A percentile compares a stretch with the other conserved stretches of the same genome.
These are phyloP conservation scores for Parachaetomium inaequale DNA, from an alignment of 495 filamentous ascomycete genomes.

Conservation along the genomic window DNA sequence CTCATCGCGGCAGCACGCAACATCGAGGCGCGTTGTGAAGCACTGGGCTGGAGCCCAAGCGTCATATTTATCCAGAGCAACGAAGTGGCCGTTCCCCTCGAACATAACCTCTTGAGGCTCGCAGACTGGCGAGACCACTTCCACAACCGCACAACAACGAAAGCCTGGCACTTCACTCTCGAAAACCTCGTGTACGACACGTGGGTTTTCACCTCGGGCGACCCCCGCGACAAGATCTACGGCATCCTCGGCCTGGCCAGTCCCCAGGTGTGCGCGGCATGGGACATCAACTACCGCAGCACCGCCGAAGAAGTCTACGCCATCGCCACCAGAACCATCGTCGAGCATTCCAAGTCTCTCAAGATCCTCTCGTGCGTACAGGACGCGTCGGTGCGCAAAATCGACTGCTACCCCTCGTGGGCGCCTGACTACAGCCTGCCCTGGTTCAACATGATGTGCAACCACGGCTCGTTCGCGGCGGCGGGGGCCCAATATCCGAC, in stretches of 20 bases:
- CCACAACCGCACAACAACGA: not conserved
- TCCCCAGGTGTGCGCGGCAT: not conserved
- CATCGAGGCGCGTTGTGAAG: constrained; percentile 16
- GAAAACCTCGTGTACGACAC: constrained; percentile 14
- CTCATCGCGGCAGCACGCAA: constrained; percentile 13
- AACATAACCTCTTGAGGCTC: constrained; percentile 11
- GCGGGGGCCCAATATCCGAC: not conserved
- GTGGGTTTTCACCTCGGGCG: constrained; percentile 10
- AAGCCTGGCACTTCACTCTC: constrained; percentile 1
- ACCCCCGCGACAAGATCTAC: constrained; percentile 20
- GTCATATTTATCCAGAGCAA: constrained; percentile 11
- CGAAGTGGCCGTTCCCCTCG: constrained; percentile 17
- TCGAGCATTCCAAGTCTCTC: constrained; percentile 9
- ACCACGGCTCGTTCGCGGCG: not conserved
- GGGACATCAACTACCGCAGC: constrained; percentile 13
- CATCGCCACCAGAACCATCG: constrained; percentile 3
- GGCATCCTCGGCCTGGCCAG: constrained; percentile 11
- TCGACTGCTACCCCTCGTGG: constrained; percentile 14
- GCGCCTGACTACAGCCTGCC: constrained; percentile 16
- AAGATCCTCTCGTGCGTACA: constrained; percentile 15
- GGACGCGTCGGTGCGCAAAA: constrained; percentile 7
- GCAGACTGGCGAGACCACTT: constrained; percentile 14
- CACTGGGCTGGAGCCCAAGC: constrained; percentile 16
- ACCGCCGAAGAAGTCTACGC: constrained; percentile 9
- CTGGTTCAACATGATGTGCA: constrained; percentile 18